phyloP scores from a whole-genome alignment of 495 filamentous ascomycete species.

The Amphirosellinia nigrospora region DNA sequence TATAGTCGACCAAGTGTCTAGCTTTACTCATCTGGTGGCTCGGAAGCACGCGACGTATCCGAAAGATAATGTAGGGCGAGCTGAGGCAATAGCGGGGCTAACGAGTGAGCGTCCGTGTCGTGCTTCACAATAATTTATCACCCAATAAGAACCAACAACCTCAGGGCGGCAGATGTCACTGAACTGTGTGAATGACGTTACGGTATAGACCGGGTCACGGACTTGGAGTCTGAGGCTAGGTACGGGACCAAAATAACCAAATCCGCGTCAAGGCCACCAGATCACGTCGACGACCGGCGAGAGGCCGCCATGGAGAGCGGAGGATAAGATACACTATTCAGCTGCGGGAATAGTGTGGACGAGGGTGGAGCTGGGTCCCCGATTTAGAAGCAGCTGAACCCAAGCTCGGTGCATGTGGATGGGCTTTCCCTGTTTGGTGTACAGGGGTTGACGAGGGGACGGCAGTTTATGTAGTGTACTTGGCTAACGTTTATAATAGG shows the following conservation, averaged over 20 bases:
- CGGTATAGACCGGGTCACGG: not conserved
- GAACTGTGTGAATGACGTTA: not conserved
- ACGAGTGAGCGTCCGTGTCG: not conserved
- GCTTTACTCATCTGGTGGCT: not conserved
- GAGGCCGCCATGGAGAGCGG: not conserved
- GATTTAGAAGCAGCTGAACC: conserved; percentile 20
- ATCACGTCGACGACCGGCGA: not conserved
- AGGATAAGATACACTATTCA: not conserved
- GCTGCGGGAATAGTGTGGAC: not conserved
- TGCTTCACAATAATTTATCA: not conserved
- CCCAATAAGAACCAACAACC: too few species aligned
- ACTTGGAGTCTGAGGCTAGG: too few species aligned
- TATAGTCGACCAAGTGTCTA: not conserved
- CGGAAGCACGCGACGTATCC: conserved; percentile 1
- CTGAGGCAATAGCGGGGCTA: conserved; percentile 7
- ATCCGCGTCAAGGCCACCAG: not conserved
- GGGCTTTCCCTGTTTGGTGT: not conserved
- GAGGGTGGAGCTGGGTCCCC: conserved; percentile 13
- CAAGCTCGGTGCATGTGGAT: conserved; percentile 1
- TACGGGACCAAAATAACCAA: not conserved
- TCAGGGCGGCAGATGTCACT: not conserved
- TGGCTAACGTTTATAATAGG: too few species aligned
- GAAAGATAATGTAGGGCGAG: not conserved
- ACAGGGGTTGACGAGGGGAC: not conserved
- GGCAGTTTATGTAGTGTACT: too few species aligned